Percentiles rank a stretch among this genome's conserved stretches.
Evolutionary conservation across 495 filamentous ascomycete genomes (phyloP).

Genomic region (Pseudevernia furfuracea): DNA sequence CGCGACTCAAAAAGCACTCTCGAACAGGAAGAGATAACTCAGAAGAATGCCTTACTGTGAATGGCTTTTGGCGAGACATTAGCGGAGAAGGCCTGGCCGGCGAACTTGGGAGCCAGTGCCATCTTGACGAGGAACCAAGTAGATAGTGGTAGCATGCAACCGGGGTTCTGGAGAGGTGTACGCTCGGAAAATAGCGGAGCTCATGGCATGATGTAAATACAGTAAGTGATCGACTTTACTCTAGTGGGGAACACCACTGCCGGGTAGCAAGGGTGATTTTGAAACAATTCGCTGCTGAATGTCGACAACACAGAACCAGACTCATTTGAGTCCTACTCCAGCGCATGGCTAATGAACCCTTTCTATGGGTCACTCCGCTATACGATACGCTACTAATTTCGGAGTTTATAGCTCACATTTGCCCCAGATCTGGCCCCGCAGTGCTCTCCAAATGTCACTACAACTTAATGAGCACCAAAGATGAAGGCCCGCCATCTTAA

Average conservation of each 20-base stretch:
- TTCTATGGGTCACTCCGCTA: neutral
- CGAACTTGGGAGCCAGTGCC: constrained; percentile 73
- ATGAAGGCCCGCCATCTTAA: neutral
- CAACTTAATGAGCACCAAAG: neutral
- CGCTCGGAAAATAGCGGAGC: neutral
- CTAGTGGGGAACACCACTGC: constrained; percentile 11
- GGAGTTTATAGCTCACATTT: neutral
- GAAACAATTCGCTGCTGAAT: neutral
- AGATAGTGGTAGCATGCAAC: neutral
- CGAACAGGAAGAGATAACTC: too few species aligned
- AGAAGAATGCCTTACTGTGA: too few species aligned
- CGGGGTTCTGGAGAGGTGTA: neutral
- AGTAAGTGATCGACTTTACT: neutral
- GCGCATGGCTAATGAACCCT: neutral
- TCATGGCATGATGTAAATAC: neutral
- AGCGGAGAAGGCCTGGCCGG: constrained; percentile 54
- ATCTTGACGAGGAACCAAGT: constrained; percentile 34
- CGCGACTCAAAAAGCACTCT: too few species aligned
- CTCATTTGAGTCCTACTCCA: neutral
- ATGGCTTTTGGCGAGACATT: constrained; percentile 39
- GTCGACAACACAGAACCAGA: neutral
- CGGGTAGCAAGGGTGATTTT: constrained; percentile 5
- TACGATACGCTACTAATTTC: neutral
- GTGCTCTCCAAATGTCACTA: neutral
- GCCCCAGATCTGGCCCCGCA: neutral